A percentile compares a stretch with the other conserved stretches of the same genome.
phyloP scores from a whole-genome alignment of 208 protist genomes.

The Endotrypanum monterogeii region DNA sequence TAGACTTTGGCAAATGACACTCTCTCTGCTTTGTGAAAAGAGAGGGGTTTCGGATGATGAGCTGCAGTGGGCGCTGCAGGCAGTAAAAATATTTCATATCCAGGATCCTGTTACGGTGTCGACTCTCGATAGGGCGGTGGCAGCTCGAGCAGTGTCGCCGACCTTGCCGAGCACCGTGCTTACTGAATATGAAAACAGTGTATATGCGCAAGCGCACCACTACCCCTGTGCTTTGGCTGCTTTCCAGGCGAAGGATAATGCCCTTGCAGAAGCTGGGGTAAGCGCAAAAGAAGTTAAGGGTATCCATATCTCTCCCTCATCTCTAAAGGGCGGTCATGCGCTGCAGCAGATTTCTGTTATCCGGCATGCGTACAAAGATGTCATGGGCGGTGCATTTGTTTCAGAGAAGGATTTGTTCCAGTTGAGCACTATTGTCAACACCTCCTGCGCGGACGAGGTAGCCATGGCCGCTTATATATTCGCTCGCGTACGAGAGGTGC shows the following conservation, averaged over 20 bases:
- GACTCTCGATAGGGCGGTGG: conserved; percentile 20
- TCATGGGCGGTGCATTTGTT: conserved; percentile 14
- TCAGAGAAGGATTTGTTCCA: conserved; percentile 35
- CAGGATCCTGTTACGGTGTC: conserved; percentile 24
- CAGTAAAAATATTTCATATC: conserved; percentile 14
- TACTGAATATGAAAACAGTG: conserved; percentile 9
- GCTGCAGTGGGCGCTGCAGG: conserved; percentile 23
- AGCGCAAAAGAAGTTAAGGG: neutral
- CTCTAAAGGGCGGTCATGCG: neutral
- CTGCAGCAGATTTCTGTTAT: conserved; percentile 21
- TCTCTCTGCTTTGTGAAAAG: conserved; percentile 11
- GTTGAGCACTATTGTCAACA: conserved; percentile 12
- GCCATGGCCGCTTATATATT: conserved; percentile 24
- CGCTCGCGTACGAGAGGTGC: conserved; percentile 18
- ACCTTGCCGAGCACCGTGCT: neutral
- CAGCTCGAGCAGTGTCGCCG: neutral
- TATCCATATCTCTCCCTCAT: neutral
- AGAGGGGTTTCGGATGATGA: conserved; percentile 14
- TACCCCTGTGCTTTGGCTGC: conserved; percentile 16
- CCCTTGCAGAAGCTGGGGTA: neutral
- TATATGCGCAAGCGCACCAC: conserved; percentile 25
- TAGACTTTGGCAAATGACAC: conserved; percentile 14
- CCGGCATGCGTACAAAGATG: conserved; percentile 12
- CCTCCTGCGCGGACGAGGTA: conserved; percentile 17
- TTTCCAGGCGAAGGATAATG: conserved; percentile 11